Conservation (phyloP, 2,329 filamentous ascomycete genomes). For the Blastomyces silverae region DNA sequence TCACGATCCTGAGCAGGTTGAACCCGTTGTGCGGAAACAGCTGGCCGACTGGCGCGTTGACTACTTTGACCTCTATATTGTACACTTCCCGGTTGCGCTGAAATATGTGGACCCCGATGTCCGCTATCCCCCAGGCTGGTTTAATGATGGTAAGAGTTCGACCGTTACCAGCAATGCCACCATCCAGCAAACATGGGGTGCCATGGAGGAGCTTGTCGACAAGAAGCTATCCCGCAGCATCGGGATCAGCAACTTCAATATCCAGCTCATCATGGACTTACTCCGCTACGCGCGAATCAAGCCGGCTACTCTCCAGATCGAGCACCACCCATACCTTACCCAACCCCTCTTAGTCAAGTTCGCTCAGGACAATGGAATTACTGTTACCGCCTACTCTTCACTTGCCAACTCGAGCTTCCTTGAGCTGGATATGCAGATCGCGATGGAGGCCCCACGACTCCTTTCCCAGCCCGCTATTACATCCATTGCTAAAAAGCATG, state of each 20-base stretch:
- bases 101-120: constrained; percentile 75
- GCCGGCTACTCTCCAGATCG: constrained; percentile 75
- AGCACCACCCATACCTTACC: constrained; percentile 83
- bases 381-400: constrained; percentile 74
- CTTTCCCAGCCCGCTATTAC: constrained; percentile 64
- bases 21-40: constrained; percentile 68
- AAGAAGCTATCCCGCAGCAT: constrained; percentile 64
- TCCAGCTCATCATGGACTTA: constrained; percentile 68
- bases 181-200: constrained; percentile 74
- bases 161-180: constrained; percentile 60
- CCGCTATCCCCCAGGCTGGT: constrained; percentile 75
- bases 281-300: constrained; percentile 68
- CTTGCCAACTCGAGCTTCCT: constrained; percentile 75
- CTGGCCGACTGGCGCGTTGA: constrained; percentile 76
- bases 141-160: constrained; percentile 56
- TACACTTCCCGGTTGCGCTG: constrained; percentile 83
- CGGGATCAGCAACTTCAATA: constrained; percentile 78
- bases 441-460: constrained; percentile 58
- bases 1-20: constrained; percentile 71
- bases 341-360: constrained; percentile 65
- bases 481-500: constrained; percentile 59
- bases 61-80: constrained; percentile 84
- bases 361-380: constrained; percentile 62
- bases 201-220: constrained; percentile 68
- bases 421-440: constrained; percentile 66